Base-by-base conservation (phyloP, 495 filamentous ascomycete genomes). In the Hypoxylon fuscum region DNA sequence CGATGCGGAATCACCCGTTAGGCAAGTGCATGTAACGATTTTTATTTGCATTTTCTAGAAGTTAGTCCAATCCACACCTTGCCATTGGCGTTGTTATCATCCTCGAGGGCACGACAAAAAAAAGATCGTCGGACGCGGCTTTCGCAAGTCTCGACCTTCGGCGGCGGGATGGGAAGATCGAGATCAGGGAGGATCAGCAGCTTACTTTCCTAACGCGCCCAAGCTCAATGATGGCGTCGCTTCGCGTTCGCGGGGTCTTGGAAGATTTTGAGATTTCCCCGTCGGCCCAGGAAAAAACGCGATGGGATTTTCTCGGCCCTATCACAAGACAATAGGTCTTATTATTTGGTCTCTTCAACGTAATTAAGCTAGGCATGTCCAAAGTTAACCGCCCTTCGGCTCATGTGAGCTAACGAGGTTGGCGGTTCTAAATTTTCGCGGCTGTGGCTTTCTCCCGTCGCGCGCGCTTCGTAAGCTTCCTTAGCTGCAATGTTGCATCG, bases 101-200 rank as follows among this genome's bases (percentile, higher is more conserved):
- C 17, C 34, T 40, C 14, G n/a, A 31, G n/a, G 29, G n/a, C 20
- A 17, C 31, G 48, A 34, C 32, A 7, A 18, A 34, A 29, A 14
- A 40, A 41, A 40, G 56, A 60, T 60, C 48, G 41, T 60, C 42
- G 49, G 25, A 29, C 11, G 38, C 27, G 48, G 43, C 22, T 49
- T 59, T 20, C 14, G 20, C 3, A 29, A 35, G 44, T 25, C 44
- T 54, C 49, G 46, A 59, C 43, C 38, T 23, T n/a, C 34, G 47
- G 8, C 34, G 32, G 32, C 43, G 44, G 43, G 31, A 49, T 47
- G 35, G 48, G 35, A 48, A 62, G 54, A 66, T 66, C 63, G 57
- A 66, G 57, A 57, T 55, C 23, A 54, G 20, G n/a, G 31, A 53
- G n/a, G 57, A 66, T 66, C 57, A 47, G 32, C 63, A 52, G 25